Conservation (phyloP, 2,329 filamentous ascomycete species). For the Trichophaea hybrida region DNA sequence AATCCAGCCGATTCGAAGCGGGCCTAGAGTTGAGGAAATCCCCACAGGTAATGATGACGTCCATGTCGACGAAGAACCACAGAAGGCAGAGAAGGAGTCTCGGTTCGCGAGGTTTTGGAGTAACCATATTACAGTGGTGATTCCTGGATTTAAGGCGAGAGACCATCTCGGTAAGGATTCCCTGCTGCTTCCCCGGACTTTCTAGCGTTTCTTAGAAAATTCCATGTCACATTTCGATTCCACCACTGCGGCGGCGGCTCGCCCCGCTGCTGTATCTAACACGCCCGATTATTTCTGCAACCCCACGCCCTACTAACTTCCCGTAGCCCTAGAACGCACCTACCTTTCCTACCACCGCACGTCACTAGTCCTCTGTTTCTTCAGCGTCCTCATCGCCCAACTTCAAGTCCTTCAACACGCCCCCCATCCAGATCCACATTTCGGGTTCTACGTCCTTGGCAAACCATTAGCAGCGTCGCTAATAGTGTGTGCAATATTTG, state of each 20-base stretch:
- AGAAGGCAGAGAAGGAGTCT: slow-evolving; percentile 3
- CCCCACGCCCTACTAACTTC: slow-evolving; percentile 3
- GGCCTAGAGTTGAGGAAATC: neutral
- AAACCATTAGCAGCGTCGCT: slow-evolving; percentile 41
- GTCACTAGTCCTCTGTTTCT: slow-evolving; percentile 51
- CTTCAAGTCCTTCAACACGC: slow-evolving; percentile 45
- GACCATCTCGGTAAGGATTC: slow-evolving; percentile 42
- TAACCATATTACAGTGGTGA: slow-evolving; percentile 36
- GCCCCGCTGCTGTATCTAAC: neutral
- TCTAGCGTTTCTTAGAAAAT: neutral
- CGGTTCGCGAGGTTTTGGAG: slow-evolving; percentile 36
- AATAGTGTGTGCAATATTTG: slow-evolving; percentile 33
- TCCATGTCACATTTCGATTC: neutral
- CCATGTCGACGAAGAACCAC: neutral
- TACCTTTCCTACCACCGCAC: slow-evolving; percentile 61
- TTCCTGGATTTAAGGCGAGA: slow-evolving; percentile 38
- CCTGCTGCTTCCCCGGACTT: neutral
- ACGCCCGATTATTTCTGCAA: neutral
- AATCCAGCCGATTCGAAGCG: neutral
- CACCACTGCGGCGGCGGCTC: neutral
- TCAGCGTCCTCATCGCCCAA: slow-evolving; percentile 51
- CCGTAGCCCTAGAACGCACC: slow-evolving; percentile 55
- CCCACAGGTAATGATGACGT: neutral
- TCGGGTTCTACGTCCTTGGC: slow-evolving; percentile 48
- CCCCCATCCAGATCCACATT: slow-evolving; percentile 31